Evolutionary conservation across 371 early-diverging fungal genomes (phyloP), one percentile per base, ranked within the genome.

Genomic region (Mucor piriformis): DNA sequence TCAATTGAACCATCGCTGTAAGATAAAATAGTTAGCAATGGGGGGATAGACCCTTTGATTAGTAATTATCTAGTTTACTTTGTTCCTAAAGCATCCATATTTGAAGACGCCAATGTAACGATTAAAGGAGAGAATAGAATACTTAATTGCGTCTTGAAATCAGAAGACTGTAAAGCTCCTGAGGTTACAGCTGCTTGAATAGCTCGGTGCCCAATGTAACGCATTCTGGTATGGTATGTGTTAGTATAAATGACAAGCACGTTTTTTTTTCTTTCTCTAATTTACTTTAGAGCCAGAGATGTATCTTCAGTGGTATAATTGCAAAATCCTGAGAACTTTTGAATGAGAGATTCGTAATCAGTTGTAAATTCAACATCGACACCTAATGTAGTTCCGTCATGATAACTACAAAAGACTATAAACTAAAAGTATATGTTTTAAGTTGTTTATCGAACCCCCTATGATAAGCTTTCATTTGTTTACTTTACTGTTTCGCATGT

Each of bases 291-390:
- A 15, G 61, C 54, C 20, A 82, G 24, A 8, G 66, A 13, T 43
- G 23, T 23, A 6, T 61, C 54, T 57, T 86, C 78, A n/a, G 76
- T 78, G 35, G 57, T 67, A 65, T 75, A 73, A n/a, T 76, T 54
- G 64, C 79, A 67, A 32, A 82, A 81, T 0, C 65, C 64, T 34
- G 90, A 83, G 70, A 92, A 92, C 46, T 77, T 76, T 34, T 64
- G 57, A n/a, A 79, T 25, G 1, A 79, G 48, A 3, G 25, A 24
- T 62, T 82, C 79, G 65, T 89, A 92, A 11, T 84, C 66, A 1
- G 44, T 57, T 2, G 81, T 77, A 49, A 92, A 85, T 25, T 89
- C 88, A 8, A 67, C 49, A 63, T 92, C 92, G 5, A 90, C 81
- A 33, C 82, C 82, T 1, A 86, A 64, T 7, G 83, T 85, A 11